Conservation (phyloP, 192 early-diverging fungal species). For the Mortierella antarctica region DNA sequence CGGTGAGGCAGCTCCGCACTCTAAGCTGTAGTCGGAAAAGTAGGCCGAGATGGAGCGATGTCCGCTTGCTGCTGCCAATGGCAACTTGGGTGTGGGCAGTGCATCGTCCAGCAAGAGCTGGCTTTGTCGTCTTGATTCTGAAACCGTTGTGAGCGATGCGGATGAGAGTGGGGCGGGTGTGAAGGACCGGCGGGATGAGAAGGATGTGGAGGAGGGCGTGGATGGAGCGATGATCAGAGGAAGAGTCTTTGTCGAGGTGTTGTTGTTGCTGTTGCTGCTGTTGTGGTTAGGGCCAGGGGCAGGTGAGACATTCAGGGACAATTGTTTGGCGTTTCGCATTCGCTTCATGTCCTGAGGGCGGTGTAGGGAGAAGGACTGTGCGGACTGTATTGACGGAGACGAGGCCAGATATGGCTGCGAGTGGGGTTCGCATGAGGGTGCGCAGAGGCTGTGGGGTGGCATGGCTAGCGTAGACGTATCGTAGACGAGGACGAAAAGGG, state of each 20-base stretch:
- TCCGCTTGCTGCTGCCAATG: constrained; percentile 10
- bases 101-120: constrained; percentile 46
- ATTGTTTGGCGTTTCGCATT: constrained; percentile 35
- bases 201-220: constrained; percentile 21
- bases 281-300: constrained; percentile 12
- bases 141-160: background rate
- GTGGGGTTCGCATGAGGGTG: constrained; percentile 4
- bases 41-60: constrained; percentile 52
- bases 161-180: constrained; percentile 33
- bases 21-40: constrained; percentile 49
- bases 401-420: background rate
- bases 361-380: constrained; percentile 29
- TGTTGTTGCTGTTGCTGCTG: constrained; percentile 4
- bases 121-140: constrained; percentile 27
- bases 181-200: constrained; percentile 33
- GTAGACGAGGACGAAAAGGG: background rate
- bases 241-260: background rate
- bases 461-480: background rate
- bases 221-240: constrained; percentile 21
- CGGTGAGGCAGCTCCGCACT: constrained; percentile 54
- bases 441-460: constrained; percentile 22
- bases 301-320: constrained; percentile 38
- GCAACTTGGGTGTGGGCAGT: constrained; percentile 30
- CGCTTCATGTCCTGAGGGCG: constrained; percentile 35
- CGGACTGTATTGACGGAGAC: background rate